Evolutionary conservation across 2,329 filamentous ascomycete genomes (phyloP).

Genomic region (Cladosporium sphaerospermum): DNA sequence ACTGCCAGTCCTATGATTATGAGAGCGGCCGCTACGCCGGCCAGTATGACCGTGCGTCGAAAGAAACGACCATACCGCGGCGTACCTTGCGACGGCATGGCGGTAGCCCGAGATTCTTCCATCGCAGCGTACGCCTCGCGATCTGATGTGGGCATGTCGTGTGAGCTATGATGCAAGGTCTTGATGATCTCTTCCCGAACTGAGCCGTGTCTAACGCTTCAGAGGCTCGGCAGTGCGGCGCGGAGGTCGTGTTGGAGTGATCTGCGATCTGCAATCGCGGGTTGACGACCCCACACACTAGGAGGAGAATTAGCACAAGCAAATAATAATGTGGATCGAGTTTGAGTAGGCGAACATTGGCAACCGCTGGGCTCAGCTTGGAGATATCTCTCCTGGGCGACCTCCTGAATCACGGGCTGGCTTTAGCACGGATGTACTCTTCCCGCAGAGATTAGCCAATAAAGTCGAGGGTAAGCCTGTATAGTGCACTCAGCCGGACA

Average conservation of each 20-base stretch:
- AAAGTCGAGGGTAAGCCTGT: too few species aligned
- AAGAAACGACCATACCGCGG: slow-evolving; percentile 5
- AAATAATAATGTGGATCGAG: too few species aligned
- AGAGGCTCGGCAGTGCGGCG: not conserved
- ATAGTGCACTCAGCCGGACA: too few species aligned
- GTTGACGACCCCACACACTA: not conserved
- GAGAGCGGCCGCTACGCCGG: slow-evolving; percentile 7
- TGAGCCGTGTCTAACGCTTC: not conserved
- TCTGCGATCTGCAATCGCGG: not conserved
- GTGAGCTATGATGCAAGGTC: not conserved
- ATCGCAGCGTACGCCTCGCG: slow-evolving; percentile 3
- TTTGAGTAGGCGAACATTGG: too few species aligned
- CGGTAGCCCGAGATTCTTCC: slow-evolving; percentile 4
- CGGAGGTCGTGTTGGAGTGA: not conserved
- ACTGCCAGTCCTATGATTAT: slow-evolving; percentile 10
- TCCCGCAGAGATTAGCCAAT: too few species aligned
- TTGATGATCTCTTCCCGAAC: not conserved
- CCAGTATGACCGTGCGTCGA: slow-evolving; percentile 6
- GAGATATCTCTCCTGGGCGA: too few species aligned
- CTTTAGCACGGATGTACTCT: too few species aligned
- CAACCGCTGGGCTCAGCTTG: too few species aligned
- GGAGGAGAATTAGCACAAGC: not conserved
- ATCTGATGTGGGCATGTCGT: slow-evolving; percentile 1
- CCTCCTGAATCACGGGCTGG: too few species aligned
- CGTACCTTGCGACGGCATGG: not conserved